A percentile compares a stretch with the other conserved stretches of the same genome.
These are phyloP conservation scores for Plasmodium coatneyi DNA, from an alignment of 169 alveolate species.

Conservation along the genomic window DNA sequence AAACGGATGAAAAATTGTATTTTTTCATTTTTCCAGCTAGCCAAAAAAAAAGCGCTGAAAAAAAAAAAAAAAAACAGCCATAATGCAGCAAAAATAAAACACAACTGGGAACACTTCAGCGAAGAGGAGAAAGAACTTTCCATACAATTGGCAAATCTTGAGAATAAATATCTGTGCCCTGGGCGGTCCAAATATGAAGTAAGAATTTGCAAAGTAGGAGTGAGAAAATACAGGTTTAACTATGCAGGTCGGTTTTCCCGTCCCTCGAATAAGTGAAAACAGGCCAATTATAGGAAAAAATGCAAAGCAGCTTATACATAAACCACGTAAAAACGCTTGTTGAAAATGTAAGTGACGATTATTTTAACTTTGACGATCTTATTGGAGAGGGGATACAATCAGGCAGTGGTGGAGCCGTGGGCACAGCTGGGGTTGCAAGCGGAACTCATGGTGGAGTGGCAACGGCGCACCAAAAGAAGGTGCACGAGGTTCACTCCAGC, in stretches of 20 bases:
- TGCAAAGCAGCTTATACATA: slow-evolving; percentile 18
- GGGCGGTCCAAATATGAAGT: background rate
- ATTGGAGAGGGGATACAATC: background rate
- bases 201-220: background rate
- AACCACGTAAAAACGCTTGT: slow-evolving; percentile 15
- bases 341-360: slow-evolving; percentile 9
- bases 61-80: slow-evolving; percentile 8
- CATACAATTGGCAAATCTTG: background rate
- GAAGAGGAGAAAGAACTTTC: background rate
- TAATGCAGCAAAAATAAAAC: background rate
- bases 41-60: background rate
- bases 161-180: background rate
- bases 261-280: background rate
- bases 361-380: background rate
- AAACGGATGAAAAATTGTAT: background rate
- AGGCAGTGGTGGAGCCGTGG: background rate
- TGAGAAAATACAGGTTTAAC: background rate
- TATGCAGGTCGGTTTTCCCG: background rate
- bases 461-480: slow-evolving; percentile 2
- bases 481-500: slow-evolving; percentile 18
- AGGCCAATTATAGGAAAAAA: slow-evolving; percentile 1
- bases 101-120: background rate
- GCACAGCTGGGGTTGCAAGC: background rate
- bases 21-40: background rate
- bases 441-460: background rate